Base-by-base conservation (phyloP, 2,329 filamentous ascomycete species). In the Stagonosporopsis cucurbitacearum region DNA sequence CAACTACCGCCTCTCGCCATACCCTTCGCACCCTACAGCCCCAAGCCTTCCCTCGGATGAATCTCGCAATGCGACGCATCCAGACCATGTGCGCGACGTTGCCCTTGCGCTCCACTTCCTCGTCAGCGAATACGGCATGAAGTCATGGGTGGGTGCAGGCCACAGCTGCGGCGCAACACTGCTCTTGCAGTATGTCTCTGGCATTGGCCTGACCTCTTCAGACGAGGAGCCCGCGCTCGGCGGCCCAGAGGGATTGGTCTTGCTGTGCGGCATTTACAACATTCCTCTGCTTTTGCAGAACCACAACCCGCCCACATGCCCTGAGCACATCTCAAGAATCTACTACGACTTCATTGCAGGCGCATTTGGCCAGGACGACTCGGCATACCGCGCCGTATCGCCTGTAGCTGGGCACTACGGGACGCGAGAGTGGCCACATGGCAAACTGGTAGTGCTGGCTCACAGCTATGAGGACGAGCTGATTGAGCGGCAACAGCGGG, bases 191-290 rank as follows among this genome's bases (percentile, higher is more conserved):
- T 71, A 84, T 5, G 50, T 67, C 0, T 30, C 64, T 2, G 50
- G 60, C 8, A 62, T 69, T 7, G 67, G 65, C 1, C 44, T 66
- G 1, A 44, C 50, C 5, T 28, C 23, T n/a, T 4, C 39, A 15
- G 4, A 35, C 2, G 4, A 41, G 6, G 15, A 26, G 6, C 15
- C 49, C 11, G 4, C 17, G 15, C 25, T 28, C 2, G 33, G 25
- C 8, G 53, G 51, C 1, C 62, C 58, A 0, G 66, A 75, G 2
- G 83, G 81, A 4, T 74, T 90, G n/a, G 69, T 90, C 4, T 82
- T 86, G 30, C 74, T 89, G 19, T 83, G 84, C 51, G 88, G 89
- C 1, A 84, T 92, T 20, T 91, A 90, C 72, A 84, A 89, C 66
- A 72, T 92, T 9, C 78, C 79, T 7, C 80, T 80, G 0, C 73